These are phyloP conservation scores for Harrya chromipes DNA, from an alignment of 768 basidiomycete genomes.

Conservation along the genomic window DNA sequence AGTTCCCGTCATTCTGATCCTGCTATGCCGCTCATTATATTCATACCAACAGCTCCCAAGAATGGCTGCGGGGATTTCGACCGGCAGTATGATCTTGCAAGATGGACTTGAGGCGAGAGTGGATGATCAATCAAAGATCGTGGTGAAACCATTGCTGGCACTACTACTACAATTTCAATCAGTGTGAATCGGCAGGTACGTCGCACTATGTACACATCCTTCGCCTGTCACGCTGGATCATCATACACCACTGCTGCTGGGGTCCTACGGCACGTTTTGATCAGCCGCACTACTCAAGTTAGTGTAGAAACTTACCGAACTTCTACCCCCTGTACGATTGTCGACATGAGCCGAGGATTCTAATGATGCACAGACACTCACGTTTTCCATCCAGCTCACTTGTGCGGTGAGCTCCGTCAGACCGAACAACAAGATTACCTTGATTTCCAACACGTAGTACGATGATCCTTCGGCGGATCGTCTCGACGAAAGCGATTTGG, in stretches of 20 bases:
- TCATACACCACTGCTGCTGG: constrained; percentile 32
- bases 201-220: not conserved
- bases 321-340: constrained; percentile 29
- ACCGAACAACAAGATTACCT: constrained; percentile 48
- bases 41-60: too few species aligned
- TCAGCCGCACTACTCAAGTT: not conserved
- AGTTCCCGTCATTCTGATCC: too few species aligned
- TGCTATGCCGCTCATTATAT: too few species aligned
- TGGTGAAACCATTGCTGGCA: not conserved
- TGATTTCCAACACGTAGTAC: constrained; percentile 30
- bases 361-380: constrained; percentile 24
- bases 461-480: constrained; percentile 19
- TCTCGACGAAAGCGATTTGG: constrained; percentile 20
- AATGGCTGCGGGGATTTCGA: too few species aligned
- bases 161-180: not conserved
- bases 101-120: not conserved
- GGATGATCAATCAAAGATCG: not conserved
- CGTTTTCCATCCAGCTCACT: constrained; percentile 49
- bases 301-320: constrained; percentile 28
- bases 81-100: too few species aligned
- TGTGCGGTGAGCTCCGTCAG: constrained; percentile 52
- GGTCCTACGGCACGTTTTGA: constrained; percentile 12
- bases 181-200: not conserved
- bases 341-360: not conserved
- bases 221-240: constrained; percentile 9